Base-by-base conservation (phyloP, 192 early-diverging fungal genomes). In the Mortierella claussenii region DNA sequence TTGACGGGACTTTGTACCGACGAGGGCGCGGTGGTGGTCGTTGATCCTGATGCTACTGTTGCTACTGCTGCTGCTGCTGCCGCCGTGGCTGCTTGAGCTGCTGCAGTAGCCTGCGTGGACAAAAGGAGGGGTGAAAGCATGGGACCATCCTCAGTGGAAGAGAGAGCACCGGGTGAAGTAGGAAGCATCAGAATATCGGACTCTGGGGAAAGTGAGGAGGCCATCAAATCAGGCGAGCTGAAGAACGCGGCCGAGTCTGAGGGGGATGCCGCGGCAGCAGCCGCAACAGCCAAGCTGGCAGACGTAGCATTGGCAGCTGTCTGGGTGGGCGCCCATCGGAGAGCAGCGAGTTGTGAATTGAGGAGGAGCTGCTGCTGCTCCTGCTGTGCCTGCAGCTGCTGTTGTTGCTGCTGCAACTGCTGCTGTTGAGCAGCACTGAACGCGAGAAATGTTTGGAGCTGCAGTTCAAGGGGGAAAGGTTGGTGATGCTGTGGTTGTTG, bases 161-260 rank as follows among this genome's bases (percentile, higher is more conserved):
- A 76, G 46, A 76, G 55, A 1, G 73, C 44, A 4, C 65, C 45
- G 11, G 67, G 78, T 4, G 78, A 71, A 53, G 61, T 71, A 11
- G 78, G 68, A 4, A 69, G 63, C 69, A 69, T 69, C 28, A 71
- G 28, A 2, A 56, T 79, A 23, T 69, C 78, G 2, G 52, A 53
- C 33, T 71, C 53, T 23, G 63, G 67, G 1, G 78, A 70, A 33
- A 69, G 76, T 1, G 76, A 65, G 15, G 62, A 70, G 2, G 76
- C 31, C 57, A 64, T 65, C 46, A 70, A 28, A 50, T 79, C 68
- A 18, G 76, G 76, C 20, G 76, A 70, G 47, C 67, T 59, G 42
- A 79, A 79, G 56, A 69, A 70, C 52, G 76, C 55, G 32, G 33
- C 50, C 5, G 76, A 69, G 47, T 79, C 76, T 26, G 67, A 63